Conservation (phyloP, 106 monocot genomes). For the Apostasia shenzhenica region DNA sequence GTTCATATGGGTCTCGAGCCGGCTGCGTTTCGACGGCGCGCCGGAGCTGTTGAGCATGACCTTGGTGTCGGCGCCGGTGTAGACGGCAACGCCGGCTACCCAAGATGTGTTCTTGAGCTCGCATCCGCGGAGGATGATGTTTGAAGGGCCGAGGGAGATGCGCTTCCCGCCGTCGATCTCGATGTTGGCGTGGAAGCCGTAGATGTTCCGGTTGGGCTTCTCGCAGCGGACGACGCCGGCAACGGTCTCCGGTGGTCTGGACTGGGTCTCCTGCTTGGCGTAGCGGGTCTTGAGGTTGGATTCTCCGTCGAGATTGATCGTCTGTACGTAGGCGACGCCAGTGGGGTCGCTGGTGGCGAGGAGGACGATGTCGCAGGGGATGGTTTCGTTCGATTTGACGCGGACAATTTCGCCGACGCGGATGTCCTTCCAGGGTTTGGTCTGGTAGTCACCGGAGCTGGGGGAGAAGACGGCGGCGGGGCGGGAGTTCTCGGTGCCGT, state of each 20-base stretch:
- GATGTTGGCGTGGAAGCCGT: conserved; percentile 51
- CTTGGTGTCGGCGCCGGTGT: conserved; percentile 72
- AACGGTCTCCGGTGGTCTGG: not conserved
- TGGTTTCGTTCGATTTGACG: conserved; percentile 36
- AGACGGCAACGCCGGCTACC: conserved; percentile 69
- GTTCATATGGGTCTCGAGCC: conserved; percentile 76
- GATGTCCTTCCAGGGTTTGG: conserved; percentile 57
- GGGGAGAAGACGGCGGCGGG: conserved; percentile 22
- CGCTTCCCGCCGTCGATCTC: conserved; percentile 26
- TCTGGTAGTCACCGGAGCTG: conserved; percentile 16
- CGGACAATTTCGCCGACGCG: conserved; percentile 61
- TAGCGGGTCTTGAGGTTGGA: conserved; percentile 69
- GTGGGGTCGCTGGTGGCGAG: conserved; percentile 53
- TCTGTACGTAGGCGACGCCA: conserved; percentile 62
- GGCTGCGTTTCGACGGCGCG: conserved; percentile 62
- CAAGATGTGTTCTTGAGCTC: conserved; percentile 74
- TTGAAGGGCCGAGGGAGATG: conserved; percentile 42
- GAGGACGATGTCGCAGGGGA: conserved; percentile 66
- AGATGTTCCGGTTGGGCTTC: conserved; percentile 53
- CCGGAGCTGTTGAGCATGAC: conserved; percentile 86
- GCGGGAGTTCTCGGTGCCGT: conserved; percentile 64
- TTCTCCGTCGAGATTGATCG: conserved; percentile 73
- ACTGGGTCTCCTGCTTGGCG: conserved; percentile 49
- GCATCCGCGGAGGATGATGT: conserved; percentile 56
- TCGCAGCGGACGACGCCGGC: conserved; percentile 35